phyloP scores from a whole-genome alignment of 768 basidiomycete species.

The Hydnomerulius pinastri region DNA sequence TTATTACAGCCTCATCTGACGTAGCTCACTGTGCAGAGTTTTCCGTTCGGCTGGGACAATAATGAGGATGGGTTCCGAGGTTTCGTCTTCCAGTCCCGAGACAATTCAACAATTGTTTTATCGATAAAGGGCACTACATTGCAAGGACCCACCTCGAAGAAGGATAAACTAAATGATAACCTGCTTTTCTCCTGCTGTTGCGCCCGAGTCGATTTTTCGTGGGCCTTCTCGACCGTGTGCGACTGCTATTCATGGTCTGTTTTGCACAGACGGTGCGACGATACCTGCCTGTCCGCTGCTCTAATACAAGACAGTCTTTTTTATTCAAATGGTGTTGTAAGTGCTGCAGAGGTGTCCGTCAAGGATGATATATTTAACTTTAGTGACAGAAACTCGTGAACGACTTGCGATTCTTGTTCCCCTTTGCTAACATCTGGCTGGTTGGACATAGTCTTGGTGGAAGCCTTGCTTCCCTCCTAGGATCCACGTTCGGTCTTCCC shows the following conservation, averaged over 20 bases:
- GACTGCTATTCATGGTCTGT: conserved; percentile 65
- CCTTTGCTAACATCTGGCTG: conserved; percentile 61
- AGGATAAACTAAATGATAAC: conserved; percentile 94
- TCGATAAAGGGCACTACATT: conserved; percentile 91
- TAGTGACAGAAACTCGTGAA: conserved; percentile 50
- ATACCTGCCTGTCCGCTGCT: conserved; percentile 78
- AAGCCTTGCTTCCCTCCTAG: conserved; percentile 61
- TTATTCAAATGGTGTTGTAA: conserved; percentile 83
- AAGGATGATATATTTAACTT: conserved; percentile 11
- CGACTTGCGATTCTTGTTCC: conserved; percentile 59
- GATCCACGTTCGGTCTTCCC: conserved; percentile 64
- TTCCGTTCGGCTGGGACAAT: conserved; percentile 79
- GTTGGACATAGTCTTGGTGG: conserved; percentile 66
- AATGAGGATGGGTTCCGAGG: conserved; percentile 79
- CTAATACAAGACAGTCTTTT: conserved; percentile 90
- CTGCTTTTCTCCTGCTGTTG: conserved; percentile 92
- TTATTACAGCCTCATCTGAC: conserved; percentile 6
- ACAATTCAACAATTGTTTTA: conserved; percentile 82
- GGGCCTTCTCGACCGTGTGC: conserved; percentile 85
- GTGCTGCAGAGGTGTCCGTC: conserved; percentile 26
- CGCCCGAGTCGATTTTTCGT: conserved; percentile 84
- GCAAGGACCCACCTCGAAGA: conserved; percentile 81
- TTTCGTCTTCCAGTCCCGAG: conserved; percentile 79
- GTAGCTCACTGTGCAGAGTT: conserved; percentile 49
- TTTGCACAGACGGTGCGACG: conserved; percentile 70